Base-by-base conservation (phyloP, 2,329 filamentous ascomycete species). In the Malbranchea zuffiana region DNA sequence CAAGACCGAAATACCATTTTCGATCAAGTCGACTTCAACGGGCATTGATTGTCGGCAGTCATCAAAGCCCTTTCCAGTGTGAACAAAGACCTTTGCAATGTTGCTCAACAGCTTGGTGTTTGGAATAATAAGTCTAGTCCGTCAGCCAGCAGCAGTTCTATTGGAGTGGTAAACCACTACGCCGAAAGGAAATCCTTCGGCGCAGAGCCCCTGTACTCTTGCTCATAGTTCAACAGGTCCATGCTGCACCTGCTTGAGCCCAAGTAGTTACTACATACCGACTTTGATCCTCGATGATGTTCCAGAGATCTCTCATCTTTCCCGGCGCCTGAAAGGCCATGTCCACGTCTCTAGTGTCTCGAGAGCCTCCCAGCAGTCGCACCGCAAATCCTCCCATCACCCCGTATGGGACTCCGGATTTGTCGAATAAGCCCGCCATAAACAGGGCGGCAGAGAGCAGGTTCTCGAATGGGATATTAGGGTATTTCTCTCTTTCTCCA, bases 1-100 rank as follows among this genome's bases (percentile, higher is more conserved):
- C 7, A 28, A 6, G 29, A 23, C 10, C 26, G 25, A 28, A 20
- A 18, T 36, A 36, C 38, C 32, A 4, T 32, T 29, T 11, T 40
- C 37, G n/a, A 35, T 32, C 18, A 40, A 19, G 12, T 36, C 33
- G 12, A 40, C 37, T 17, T 4, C 31, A 6, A 39, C 19, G 5
- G 33, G 34, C 7, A 37, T n/a, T 21, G 18, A 5, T 12, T 27
- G 16, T n/a, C 23, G n/a, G 28, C 29, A 41, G 15, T 12, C n/a
- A 20, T 37, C 35, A 17, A 23, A 37, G 7, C 30, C 29, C 2
- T 23, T 28, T 1, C 39, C 39, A 11, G 39, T 37, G 16, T 20
- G 34, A 20, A 41, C 39, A 13, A 37, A 27, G n/a, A 41, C 13
- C 16, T 29, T 26, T 12, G 37, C 17, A 4, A 26, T 37, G 18